Base-by-base conservation (phyloP, 306 rosid genomes). In the Prunus persica region DNA sequence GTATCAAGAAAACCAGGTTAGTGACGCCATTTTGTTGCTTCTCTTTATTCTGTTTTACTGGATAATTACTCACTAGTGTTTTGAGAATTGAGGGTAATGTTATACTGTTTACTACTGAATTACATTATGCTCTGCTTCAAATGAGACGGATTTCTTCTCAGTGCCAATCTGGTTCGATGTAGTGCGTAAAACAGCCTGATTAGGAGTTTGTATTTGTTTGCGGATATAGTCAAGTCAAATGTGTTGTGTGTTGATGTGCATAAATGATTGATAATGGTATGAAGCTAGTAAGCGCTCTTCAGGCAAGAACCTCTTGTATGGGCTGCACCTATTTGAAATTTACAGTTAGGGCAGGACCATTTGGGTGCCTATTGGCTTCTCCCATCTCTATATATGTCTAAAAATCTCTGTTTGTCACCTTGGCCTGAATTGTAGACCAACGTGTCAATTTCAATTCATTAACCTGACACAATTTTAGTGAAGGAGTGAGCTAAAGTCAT, bases 1-100 rank as follows among this genome's bases (percentile, higher is more conserved):
- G 85, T 75, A 69, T 76, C 45, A 73, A 78, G 73, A 80, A 84
- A 22, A 64, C 52, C 38, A 89, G 94, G 98, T 92, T 78, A 76
- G 93, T 84, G 66, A 64, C 55, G 4, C 77, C 25, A 67, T 54
- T 64, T 14, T 56, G 3, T 57, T 11, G 11, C 8, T 73, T 60
- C 34, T 14, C 47, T 56, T 15, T 22, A 5, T 51, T 32, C 47
- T 18, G 11, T 18, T 71, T 78, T 24, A 6, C 20, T 56, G 5
- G 28, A n/a, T 56, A 56, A 52, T 52, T 52, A 52, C 57, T 2
- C 6, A 8, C 11, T 20, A 10, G 27, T 9, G 25, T 20, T 20
- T 20, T 56, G 27, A 10, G 28, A n/a, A 56, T 9, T 20, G 62
- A 56, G 2, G 14, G 2, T 10, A 55, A 41, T 45, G 38, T 43